Evolutionary conservation across 225 moss, liverwort and hornwort species (phyloP).

Genomic region (Pleurozium schreberi): DNA sequence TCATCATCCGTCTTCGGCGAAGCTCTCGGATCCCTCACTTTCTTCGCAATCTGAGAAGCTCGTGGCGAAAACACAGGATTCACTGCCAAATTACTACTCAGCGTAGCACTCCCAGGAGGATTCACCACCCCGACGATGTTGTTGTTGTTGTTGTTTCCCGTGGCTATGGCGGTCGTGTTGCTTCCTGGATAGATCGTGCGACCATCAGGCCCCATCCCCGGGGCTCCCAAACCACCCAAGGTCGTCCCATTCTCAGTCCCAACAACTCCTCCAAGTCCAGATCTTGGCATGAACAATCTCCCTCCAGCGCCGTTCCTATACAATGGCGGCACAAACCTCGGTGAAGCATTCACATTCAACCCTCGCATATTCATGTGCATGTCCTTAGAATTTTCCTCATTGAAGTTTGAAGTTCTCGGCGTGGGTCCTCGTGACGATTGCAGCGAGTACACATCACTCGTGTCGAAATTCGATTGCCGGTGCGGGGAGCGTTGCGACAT

Average conservation of each 20-base stretch:
- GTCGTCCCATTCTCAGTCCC: conserved; percentile 8
- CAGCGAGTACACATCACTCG: conserved; percentile 84
- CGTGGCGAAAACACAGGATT: conserved; percentile 65
- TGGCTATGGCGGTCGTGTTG: conserved; percentile 4
- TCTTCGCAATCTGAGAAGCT: conserved; percentile 64
- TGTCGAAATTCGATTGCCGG: conserved; percentile 88
- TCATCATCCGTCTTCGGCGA: conserved; percentile 58
- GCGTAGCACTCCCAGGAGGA: neutral
- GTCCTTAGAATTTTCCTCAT: conserved; percentile 83
- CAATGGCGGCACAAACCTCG: conserved; percentile 62
- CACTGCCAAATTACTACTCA: neutral
- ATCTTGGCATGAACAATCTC: conserved; percentile 44
- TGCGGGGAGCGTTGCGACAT: conserved; percentile 66
- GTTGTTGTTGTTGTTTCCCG: neutral
- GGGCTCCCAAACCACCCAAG: conserved; percentile 8
- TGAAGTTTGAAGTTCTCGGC: conserved; percentile 83
- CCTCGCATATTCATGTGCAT: conserved; percentile 49
- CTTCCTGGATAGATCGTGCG: conserved; percentile 58
- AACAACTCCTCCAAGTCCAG: conserved; percentile 15
- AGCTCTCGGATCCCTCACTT: conserved; percentile 33
- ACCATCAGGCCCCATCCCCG: conserved; percentile 48
- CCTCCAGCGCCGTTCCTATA: conserved; percentile 44
- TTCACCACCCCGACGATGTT: neutral
- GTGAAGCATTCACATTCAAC: conserved; percentile 52
- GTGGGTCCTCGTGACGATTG: conserved; percentile 91